phyloP scores from a whole-genome alignment of 805 yeast genomes.

The Clavispora phyllophila region DNA sequence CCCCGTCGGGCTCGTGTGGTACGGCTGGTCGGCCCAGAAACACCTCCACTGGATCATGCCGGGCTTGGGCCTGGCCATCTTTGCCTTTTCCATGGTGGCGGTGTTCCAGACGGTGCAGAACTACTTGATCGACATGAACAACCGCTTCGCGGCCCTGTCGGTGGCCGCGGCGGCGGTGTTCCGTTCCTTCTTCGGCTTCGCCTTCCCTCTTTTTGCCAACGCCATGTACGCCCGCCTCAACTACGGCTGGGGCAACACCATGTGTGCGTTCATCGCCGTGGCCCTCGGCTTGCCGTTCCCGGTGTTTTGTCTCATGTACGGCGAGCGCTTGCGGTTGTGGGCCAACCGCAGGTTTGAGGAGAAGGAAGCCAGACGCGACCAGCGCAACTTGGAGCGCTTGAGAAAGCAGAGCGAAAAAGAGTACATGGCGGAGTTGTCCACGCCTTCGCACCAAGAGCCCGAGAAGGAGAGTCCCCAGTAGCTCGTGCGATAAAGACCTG shows the following conservation, averaged over 20 bases:
- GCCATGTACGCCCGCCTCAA: slow-evolving; percentile 53
- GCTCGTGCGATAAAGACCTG: too few species aligned
- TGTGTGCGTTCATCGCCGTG: slow-evolving; percentile 54
- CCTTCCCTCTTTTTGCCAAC: slow-evolving; percentile 62
- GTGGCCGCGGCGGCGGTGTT: slow-evolving; percentile 65
- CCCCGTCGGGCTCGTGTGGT: slow-evolving; percentile 62
- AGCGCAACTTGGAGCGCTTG: slow-evolving; percentile 34
- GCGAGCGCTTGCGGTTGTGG: slow-evolving; percentile 55
- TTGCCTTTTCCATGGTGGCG: slow-evolving; percentile 54
- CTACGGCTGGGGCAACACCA: slow-evolving; percentile 68
- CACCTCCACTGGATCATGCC: slow-evolving; percentile 61
- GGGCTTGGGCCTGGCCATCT: slow-evolving; percentile 52
- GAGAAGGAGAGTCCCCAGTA: too few species aligned
- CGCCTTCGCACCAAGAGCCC: too few species aligned
- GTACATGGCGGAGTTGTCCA: slow-evolving; percentile 1
- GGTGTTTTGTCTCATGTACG: slow-evolving; percentile 48
- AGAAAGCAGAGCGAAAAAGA: slow-evolving; percentile 12
- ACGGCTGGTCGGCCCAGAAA: slow-evolving; percentile 66
- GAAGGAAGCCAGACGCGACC: slow-evolving; percentile 43
- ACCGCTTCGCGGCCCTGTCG: slow-evolving; percentile 63
- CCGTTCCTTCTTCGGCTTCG: slow-evolving; percentile 63
- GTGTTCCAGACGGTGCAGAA: slow-evolving; percentile 66
- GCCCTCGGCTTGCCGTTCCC: slow-evolving; percentile 68
- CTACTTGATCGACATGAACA: slow-evolving; percentile 68
- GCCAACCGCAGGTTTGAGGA: slow-evolving; percentile 47